phyloP scores from a whole-genome alignment of 2,329 filamentous ascomycete species.

The Clonostachys solani region DNA sequence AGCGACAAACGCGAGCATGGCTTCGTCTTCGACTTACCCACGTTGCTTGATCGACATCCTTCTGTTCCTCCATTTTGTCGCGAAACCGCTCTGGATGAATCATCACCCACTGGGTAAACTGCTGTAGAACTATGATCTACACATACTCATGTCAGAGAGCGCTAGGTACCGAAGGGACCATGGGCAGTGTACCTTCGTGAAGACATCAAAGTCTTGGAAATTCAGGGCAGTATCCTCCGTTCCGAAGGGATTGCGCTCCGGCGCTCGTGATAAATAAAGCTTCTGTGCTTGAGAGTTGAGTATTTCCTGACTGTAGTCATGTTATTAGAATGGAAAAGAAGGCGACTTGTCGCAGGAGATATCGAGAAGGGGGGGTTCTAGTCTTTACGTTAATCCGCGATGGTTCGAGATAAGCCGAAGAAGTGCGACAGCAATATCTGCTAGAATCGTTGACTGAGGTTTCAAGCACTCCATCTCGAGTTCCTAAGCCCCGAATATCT shows the following conservation, averaged over 20 bases:
- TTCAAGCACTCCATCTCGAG: slow-evolving; percentile 86
- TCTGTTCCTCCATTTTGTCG: slow-evolving; percentile 79
- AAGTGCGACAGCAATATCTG: slow-evolving; percentile 79
- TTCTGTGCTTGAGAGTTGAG: slow-evolving; percentile 92
- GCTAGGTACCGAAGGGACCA: not conserved
- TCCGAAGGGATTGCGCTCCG: slow-evolving; percentile 80
- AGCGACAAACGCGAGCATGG: slow-evolving; percentile 5
- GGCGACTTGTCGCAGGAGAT: not conserved
- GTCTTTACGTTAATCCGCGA: slow-evolving; percentile 79
- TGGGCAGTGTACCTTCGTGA: slow-evolving; percentile 59
- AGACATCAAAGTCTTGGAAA: slow-evolving; percentile 79
- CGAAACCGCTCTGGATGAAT: slow-evolving; percentile 82
- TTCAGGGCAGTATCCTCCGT: slow-evolving; percentile 65
- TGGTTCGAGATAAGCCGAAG: slow-evolving; percentile 94
- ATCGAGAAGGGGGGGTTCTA: slow-evolving; percentile 5
- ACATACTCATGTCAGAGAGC: not conserved
- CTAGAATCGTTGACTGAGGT: slow-evolving; percentile 67
- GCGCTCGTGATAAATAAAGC: slow-evolving; percentile 80
- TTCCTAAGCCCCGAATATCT: slow-evolving; percentile 49
- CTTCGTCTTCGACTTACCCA: slow-evolving; percentile 60
- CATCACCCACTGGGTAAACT: slow-evolving; percentile 86
- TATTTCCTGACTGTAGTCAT: slow-evolving; percentile 62
- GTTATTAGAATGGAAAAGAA: no score
- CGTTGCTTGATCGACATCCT: slow-evolving; percentile 72
- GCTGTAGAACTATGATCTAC: slow-evolving; percentile 74